These are phyloP conservation scores for Phragmites australis DNA, from an alignment of 176 grass and related monocot species.

Conservation along the genomic window DNA sequence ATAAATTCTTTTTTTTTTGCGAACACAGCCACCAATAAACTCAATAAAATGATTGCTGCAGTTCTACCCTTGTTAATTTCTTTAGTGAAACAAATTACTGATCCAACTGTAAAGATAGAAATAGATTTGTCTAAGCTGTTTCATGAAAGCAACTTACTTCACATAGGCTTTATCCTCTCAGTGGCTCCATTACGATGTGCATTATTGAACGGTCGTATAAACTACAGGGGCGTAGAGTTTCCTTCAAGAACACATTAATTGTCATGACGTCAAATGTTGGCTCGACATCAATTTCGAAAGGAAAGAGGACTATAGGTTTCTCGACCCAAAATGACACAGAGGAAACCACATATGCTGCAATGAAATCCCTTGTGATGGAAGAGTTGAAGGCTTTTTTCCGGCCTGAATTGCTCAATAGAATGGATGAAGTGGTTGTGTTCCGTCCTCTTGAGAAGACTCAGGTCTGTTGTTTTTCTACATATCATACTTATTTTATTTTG, in stretches of 20 bases:
- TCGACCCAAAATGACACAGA: conserved; percentile 48
- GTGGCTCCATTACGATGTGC: neutral
- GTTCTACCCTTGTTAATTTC: neutral
- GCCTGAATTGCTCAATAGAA: conserved; percentile 92
- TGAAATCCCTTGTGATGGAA: conserved; percentile 86
- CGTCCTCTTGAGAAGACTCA: conserved; percentile 81
- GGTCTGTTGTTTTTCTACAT: conserved; percentile 45
- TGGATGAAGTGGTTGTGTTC: conserved; percentile 96
- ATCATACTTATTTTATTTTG: neutral
- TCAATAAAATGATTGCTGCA: neutral
- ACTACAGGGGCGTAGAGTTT: conserved; percentile 84
- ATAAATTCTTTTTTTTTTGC: too few species aligned
- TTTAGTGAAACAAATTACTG: neutral
- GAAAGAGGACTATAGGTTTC: conserved; percentile 75
- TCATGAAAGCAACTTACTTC: neutral
- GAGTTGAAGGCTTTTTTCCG: conserved; percentile 89
- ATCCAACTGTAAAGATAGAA: neutral
- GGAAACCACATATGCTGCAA: conserved; percentile 63
- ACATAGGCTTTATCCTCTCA: neutral
- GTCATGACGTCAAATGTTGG: conserved; percentile 97
- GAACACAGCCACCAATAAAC: too few species aligned
- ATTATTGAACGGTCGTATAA: conserved; percentile 21
- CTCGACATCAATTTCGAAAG: conserved; percentile 75
- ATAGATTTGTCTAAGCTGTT: conserved; percentile 3
- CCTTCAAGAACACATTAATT: conserved; percentile 96